phyloP scores from a whole-genome alignment of 257 asterid genomes.

The Gardenia jasminoides region DNA sequence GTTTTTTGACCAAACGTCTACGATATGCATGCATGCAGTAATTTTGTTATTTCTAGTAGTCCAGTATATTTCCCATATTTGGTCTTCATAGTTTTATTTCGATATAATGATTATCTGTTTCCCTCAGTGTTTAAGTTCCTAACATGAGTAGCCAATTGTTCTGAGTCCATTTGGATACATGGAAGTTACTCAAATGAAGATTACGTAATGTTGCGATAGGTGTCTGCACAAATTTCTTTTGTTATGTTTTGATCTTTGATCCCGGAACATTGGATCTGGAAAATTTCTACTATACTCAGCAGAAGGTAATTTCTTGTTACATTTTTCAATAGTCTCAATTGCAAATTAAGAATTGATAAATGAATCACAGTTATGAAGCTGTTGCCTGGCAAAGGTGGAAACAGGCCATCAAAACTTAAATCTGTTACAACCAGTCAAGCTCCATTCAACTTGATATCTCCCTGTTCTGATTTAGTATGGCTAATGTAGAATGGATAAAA shows the following conservation, averaged over 20 bases:
- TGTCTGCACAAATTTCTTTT: background rate
- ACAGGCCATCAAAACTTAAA: background rate
- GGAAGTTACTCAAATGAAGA: background rate
- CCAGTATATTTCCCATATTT: background rate
- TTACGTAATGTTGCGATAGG: background rate
- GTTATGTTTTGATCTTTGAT: background rate
- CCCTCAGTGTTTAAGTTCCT: background rate
- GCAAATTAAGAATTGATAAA: background rate
- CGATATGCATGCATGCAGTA: background rate
- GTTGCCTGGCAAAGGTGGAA: background rate
- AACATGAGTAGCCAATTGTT: background rate
- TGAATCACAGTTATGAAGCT: background rate
- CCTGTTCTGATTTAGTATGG: background rate
- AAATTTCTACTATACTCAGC: background rate
- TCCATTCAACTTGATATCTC: conserved; percentile 2
- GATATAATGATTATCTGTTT: background rate
- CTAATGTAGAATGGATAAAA: background rate
- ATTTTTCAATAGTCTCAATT: background rate
- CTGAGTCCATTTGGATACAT: background rate
- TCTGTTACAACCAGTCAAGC: background rate
- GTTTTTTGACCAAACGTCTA: background rate
- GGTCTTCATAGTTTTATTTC: background rate
- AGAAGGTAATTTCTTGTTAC: background rate
- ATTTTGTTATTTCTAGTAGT: background rate
- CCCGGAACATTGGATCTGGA: background rate